Base-by-base conservation (phyloP, 176 grass and related monocot species). In the Phyllostachys edulis region DNA sequence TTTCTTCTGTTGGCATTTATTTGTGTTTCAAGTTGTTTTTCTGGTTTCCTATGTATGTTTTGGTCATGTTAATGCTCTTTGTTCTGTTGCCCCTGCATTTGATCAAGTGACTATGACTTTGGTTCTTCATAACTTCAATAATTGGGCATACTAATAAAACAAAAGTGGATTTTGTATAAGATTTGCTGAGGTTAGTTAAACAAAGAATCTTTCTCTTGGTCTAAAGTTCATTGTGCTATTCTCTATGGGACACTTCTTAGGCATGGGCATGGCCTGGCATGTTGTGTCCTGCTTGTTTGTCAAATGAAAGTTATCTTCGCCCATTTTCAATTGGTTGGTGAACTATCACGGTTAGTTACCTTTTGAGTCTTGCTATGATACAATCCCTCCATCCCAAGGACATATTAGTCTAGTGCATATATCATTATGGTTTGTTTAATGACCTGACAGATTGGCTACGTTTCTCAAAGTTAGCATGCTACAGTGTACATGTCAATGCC, bases 151-250 rank as follows among this genome's bases (percentile, higher is more conserved):
- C 55, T 27, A 44, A 69, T 69, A 56, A 47, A 47, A 64, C 15
- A 3, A 52, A 34, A 82, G 3, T 81, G 55, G 44, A 23, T 81
- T 40, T 81, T 70, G 21, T 21, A 56, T 24, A 21, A 17, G 0
- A 62, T 80, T 24, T 38, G 20, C 59, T 55, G 16, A 61, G 36
- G 20, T 80, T 72, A 60, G 46, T 24, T 29, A 57, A 59, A 12
- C 21, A 37, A 67, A 18, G 44, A n/a, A 56, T 75, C 72, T 50
- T 75, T 65, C 18, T n/a, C 61, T 50, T 85, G 54, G 49, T 37
- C 55, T 69, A 50, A 77, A 59, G 42, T 60, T 84, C 14, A 55
- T 72, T 73, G 63, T 69, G 34, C 21, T 46, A 80, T 81, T 82
- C 9, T 56, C 16, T 55, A 45, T 34, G 36, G 9, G 45, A 50